Evolutionary conservation across 2,329 filamentous ascomycete species (phyloP), one percentile per base, ranked within the genome.

Genomic region (Talaromyces sp.): DNA sequence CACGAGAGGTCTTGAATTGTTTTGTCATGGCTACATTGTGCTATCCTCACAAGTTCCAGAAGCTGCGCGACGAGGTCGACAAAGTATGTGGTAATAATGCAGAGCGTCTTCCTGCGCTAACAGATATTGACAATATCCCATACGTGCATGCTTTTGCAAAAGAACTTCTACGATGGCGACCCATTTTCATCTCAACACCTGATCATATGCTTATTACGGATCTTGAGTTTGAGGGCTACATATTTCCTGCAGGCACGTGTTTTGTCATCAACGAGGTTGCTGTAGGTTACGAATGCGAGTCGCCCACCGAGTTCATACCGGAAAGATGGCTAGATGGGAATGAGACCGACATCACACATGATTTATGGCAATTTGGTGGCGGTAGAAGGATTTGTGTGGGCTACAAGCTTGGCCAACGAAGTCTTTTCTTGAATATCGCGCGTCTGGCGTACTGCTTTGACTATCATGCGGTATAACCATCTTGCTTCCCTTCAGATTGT

Each of bases 251-350:
- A 10, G 74, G 75, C 7, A 70, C 70, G 2, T 68, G 68, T 27
- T 77, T 77, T 57, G 65, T 75, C 31, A 73, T 77, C 61, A 77
- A 77, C 47, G 69, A 66, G 2, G 69, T 74, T 50, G 70, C 73
- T 0, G 70, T 81, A 33, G 67, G 69, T 37, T 66, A 70, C 16
- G 72, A 76, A 19, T 74, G 70, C 31, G 73, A 74, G 3, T 66
- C 75, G 6, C 71, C 76, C 1, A 68, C 72, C 1, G 64, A 63
- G 0, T 78, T 79, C 52, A 63, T 67, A 37, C 77, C 76, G 0
- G 76, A 78, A 58, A 59, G 77, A n/a, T 79, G 76, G 76, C 66
- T 80, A 8, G 72, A 79, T 61, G 72, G 72, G 1, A 59, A 72
- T n/a, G 71, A 75, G 48, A 59, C 59, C 5, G 72, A 76, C 63